Base-by-base conservation (phyloP, 75 land plant species). In the Cunninghamia lanceolata region DNA sequence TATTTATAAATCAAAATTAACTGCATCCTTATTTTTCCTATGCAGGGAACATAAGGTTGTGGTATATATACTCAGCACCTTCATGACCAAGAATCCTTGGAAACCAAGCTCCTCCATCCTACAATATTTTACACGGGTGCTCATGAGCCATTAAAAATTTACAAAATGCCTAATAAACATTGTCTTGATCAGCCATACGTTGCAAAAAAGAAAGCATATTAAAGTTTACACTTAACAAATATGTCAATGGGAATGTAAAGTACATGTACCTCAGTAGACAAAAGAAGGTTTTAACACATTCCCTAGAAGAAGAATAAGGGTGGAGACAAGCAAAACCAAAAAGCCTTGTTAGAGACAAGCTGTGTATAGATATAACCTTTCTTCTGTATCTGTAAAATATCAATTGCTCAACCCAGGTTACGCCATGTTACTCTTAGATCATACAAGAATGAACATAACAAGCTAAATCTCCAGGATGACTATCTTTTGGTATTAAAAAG, bases 71-170 rank as follows among this genome's bases (percentile, higher is more conserved):
- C 91, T 90, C 91, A 28, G 91, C 90, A 25, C 59, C 91, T 76
- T 90, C 91, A 17, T 90, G 91, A 54, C 91, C 91, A 19, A 90
- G 76, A 35, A 90, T 90, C 59, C 91, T 86, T 25, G 91, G 91
- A 85, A 89, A 90, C 50, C 82, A 80, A n/a, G 82, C 50, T 45
- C 47, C 47, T 85, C 89, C 92, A 83, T 89, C 91, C 92, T 93
- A 2, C 54, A 70, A 53, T 45, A 4, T 45, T 80, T 42, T 42
- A 80, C 39, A 42, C 11, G 47, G 30, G 45, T 45, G 9, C 50
- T 28, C 2, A n/a, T 71, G 16, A 30, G 36, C 75, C 36, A 32
- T 71, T 10, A 3, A 32, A 32, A 32, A 11, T 10, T 32, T 71
- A 34, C 75, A 71, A 34, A 32, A 34, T 34, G 75, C 11, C 2